Evolutionary conservation across 495 filamentous ascomycete species (phyloP).

Genomic region (Tuber borchii): DNA sequence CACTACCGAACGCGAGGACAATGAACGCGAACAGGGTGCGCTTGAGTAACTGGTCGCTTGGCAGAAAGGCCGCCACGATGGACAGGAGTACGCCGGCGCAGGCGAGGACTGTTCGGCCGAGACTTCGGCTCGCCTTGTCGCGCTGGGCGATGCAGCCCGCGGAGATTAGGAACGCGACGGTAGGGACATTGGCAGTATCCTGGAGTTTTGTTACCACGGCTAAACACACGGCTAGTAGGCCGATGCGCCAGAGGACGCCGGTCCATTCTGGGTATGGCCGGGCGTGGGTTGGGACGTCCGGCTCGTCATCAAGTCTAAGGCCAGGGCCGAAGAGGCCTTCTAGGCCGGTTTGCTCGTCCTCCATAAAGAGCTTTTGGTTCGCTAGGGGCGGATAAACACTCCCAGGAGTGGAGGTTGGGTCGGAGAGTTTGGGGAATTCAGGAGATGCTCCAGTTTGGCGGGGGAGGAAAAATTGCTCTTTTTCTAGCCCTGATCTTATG

Average conservation of each 20-base stretch:
- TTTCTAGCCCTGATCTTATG: not conserved
- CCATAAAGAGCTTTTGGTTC: conserved; percentile 25
- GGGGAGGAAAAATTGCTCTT: conserved; percentile 25
- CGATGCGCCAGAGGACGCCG: not conserved
- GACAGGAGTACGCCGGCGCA: not conserved
- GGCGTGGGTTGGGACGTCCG: conserved; percentile 14
- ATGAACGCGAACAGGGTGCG: conserved; percentile 42
- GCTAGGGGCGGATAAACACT: conserved; percentile 25
- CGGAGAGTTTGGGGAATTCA: conserved; percentile 9
- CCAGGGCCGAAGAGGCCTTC: conserved; percentile 18
- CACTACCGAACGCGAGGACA: not conserved
- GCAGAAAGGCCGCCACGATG: not conserved
- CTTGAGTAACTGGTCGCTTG: not conserved
- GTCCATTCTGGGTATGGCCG: not conserved
- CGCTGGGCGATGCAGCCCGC: not conserved
- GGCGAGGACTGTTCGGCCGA: not conserved
- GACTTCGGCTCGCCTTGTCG: not conserved
- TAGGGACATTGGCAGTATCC: not conserved
- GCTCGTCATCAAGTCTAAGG: conserved; percentile 17
- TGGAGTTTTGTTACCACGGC: not conserved
- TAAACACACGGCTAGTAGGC: not conserved
- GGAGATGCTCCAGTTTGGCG: not conserved
- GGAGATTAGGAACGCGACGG: not conserved
- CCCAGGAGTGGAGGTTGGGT: conserved; percentile 2
- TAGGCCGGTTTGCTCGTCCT: conserved; percentile 19